Conservation (phyloP, 306 rosid genomes). For the peach (Prunus persica) region Prunus_persica_NCBIv2 NC_034010.1:26952501-26953000, state of each 20-base stretch:
- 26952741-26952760: constrained; percentile 58
- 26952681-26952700: constrained; percentile 96
- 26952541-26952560: constrained; percentile 16
- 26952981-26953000: constrained; percentile 31
- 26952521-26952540: constrained; percentile 53
- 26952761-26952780: constrained; percentile 56
- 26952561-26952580: constrained; percentile 11
- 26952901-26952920: constrained; percentile 79
- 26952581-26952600: background rate
- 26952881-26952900: constrained; percentile 58
- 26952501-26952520: constrained; percentile 90
- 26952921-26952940: constrained; percentile 63
- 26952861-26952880: constrained; percentile 63
- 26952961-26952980: constrained; percentile 86
- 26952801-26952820: constrained; percentile 78
- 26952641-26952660: constrained; percentile 85
- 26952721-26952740: constrained; percentile 84
- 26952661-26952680: constrained; percentile 81
- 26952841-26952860: constrained; percentile 99
- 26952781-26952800: constrained; percentile 34
- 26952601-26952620: constrained; percentile 24
- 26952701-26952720: constrained; percentile 42
- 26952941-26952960: constrained; percentile 48
- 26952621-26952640: constrained; percentile 88
- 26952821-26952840: constrained; percentile 90